Evolutionary conservation across 768 basidiomycete genomes (phyloP), one percentile per base, ranked within the genome.

Genomic region (Mycena filopes): DNA sequence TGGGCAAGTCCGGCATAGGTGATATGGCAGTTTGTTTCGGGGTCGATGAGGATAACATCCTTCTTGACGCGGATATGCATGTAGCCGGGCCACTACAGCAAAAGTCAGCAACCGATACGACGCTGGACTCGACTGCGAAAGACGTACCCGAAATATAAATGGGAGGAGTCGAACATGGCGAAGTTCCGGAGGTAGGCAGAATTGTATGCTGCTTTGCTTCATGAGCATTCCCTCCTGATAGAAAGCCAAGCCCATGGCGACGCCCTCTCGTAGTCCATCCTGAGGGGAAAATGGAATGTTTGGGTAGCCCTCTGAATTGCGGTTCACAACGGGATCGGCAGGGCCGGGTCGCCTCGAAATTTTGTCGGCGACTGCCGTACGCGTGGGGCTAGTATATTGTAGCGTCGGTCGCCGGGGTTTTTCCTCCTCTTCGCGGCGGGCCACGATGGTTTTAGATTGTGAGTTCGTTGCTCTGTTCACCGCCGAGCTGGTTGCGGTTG

Each of bases 231-330:
- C 64, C 31, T 65, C 64, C 21, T 60, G 57, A 29, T 65, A 65
- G 42, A 65, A 65, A n/a, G 57, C 64, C 9, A 65, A 51, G 3
- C 64, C 64, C 64, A 60, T 65, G 8, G 64, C 64, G 20, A 55
- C 58, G 5, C 57, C 64, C n/a, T 25, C 26, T 2, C 56, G 57
- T n/a, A 29, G 28, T 16, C 64, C 64, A 23, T 65, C 51, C 57
- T 55, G 23, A 0, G 64, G 64, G 23, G 59, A 59, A 25, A 65
- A 60, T 3, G 64, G 59, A 45, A 65, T 38, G 40, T 45, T 9
- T n/a, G 64, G 57, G 21, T 48, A 31, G 7, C 48, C 5, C 0
- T 12, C 18, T 13, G 21, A 38, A 28, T 65, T 65, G 13, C 40
- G 57, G 26, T 51, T 45, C 3, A 65, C 57, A 12, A 60, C 50